Conservation (phyloP, 371 early-diverging fungal species). For the Mucor sp. region DNA sequence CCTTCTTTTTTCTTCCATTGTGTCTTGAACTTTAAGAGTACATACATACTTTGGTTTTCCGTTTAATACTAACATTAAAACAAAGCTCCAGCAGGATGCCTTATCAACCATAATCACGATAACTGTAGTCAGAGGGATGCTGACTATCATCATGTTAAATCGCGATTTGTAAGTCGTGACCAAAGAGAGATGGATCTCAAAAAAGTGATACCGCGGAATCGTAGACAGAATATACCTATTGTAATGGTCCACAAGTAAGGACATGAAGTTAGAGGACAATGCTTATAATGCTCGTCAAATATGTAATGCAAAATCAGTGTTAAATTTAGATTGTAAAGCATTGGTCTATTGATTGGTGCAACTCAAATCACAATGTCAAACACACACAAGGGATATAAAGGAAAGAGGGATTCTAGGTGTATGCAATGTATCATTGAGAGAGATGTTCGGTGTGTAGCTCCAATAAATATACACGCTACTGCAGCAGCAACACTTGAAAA, state of each 20-base stretch:
- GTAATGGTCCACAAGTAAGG: background rate
- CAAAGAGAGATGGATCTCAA: background rate
- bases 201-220: background rate
- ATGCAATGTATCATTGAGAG: background rate
- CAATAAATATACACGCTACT: background rate
- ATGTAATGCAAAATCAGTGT: background rate
- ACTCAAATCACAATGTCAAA: background rate
- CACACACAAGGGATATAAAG: background rate
- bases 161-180: background rate
- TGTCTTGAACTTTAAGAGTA: background rate
- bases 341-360: background rate
- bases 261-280: background rate
- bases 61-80: background rate
- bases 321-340: background rate
- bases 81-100: background rate
- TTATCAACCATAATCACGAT: background rate
- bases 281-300: background rate
- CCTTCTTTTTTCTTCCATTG: no score
- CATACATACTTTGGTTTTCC: background rate
- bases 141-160: background rate
- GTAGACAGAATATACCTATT: background rate
- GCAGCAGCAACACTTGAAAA: background rate
- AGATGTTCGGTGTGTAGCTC: background rate
- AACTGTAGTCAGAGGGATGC: background rate
- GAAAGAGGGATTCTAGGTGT: no score